phyloP scores from a whole-genome alignment of 169 alveolate species.

The Cryptosporidium sp. region DNA sequence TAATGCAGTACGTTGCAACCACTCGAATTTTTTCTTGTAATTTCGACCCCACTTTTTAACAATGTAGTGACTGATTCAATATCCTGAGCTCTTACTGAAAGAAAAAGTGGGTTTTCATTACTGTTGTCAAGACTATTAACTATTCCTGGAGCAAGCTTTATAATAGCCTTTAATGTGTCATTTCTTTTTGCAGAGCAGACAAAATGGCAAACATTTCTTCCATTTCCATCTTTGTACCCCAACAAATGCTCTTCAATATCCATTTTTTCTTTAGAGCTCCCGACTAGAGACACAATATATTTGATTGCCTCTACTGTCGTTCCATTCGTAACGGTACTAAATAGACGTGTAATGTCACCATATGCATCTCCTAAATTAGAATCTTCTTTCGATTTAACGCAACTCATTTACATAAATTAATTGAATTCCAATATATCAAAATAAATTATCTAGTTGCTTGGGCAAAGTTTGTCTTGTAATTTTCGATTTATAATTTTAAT shows the following conservation, averaged over 20 bases:
- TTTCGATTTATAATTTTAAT: background rate
- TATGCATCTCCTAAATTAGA: conserved; percentile 67
- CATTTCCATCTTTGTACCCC: conserved; percentile 71
- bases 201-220: conserved; percentile 69
- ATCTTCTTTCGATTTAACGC: background rate
- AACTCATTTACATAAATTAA: conserved; percentile 9
- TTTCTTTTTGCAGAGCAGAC: conserved; percentile 72
- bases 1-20: conserved; percentile 59
- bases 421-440: background rate
- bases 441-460: background rate
- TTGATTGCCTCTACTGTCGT: conserved; percentile 51
- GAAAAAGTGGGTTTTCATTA: conserved; percentile 57
- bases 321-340: conserved; percentile 48
- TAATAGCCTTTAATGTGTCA: conserved; percentile 60
- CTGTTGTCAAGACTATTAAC: conserved; percentile 59
- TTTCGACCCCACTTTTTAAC: conserved; percentile 32
- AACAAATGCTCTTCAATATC: conserved; percentile 49
- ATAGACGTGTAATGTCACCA: conserved; percentile 41
- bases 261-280: conserved; percentile 22
- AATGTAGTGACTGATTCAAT: conserved; percentile 47
- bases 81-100: conserved; percentile 69
- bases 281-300: conserved; percentile 17
- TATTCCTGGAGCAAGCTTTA: conserved; percentile 60
- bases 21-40: conserved; percentile 20
- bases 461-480: background rate